Evolutionary conservation across 2,329 filamentous ascomycete genomes (phyloP).

Genomic region (Monilinia fructicola): DNA sequence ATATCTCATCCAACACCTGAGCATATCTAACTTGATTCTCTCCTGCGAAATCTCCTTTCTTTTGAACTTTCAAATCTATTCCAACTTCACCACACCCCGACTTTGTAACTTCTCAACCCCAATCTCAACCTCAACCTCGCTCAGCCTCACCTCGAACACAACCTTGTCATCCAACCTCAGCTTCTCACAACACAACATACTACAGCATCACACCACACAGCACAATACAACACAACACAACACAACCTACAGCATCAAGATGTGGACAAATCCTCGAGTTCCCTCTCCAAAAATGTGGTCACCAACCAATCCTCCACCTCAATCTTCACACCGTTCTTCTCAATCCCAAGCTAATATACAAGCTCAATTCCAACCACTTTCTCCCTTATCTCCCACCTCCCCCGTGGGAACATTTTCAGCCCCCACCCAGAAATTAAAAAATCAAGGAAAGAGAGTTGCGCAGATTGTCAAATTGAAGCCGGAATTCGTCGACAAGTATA

Average conservation of each 20-base stretch:
- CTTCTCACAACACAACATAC: too few species aligned
- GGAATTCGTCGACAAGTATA: conserved; percentile 66
- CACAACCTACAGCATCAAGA: not conserved
- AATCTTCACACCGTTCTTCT: conserved; percentile 7
- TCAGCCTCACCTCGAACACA: too few species aligned
- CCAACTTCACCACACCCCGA: not conserved
- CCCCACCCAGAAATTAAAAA: conserved; percentile 35
- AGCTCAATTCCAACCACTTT: conserved; percentile 26
- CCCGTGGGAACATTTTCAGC: conserved; percentile 17
- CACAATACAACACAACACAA: not conserved
- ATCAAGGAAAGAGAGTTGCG: conserved; percentile 58
- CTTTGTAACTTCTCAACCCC: not conserved
- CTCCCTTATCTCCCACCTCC: conserved; percentile 28
- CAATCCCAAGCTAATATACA: not conserved
- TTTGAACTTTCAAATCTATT: not conserved
- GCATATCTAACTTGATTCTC: too few species aligned
- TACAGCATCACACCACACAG: too few species aligned
- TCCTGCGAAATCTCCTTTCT: too few species aligned
- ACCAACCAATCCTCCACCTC: conserved; percentile 4
- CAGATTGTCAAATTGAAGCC: conserved; percentile 73
- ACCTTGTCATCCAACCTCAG: too few species aligned
- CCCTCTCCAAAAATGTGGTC: conserved; percentile 14
- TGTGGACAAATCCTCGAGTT: conserved; percentile 15
- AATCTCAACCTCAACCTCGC: not conserved
- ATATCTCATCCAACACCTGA: too few species aligned